Evolutionary conservation across 768 basidiomycete genomes (phyloP), one percentile per base, ranked within the genome.

Genomic region (Rossbeevera mucosa): DNA sequence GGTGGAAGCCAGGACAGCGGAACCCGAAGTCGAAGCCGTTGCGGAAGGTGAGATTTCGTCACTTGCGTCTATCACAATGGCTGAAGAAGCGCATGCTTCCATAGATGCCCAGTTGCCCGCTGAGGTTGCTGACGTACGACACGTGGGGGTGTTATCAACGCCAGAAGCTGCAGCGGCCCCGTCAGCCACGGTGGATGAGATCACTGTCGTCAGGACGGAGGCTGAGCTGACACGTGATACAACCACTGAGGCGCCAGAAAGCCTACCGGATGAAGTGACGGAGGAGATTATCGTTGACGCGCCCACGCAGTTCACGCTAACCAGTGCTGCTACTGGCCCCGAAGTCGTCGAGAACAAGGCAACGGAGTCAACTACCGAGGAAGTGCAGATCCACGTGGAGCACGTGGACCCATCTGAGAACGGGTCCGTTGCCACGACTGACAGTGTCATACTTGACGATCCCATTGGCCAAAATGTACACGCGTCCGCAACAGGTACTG

Each of bases 31-130:
- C 18, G 43, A 33, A 43, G 16, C 14, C 18, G 20, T 33, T 9
- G 42, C 43, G 26, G 45, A 44, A n/a, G 41, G 43, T 14, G 11
- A 12, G 21, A 21, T 8, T 30, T 45, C 11, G 4, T 25, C 44
- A 11, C 30, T 24, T 33, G 7, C n/a, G n/a, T 11, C 41, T 36
- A 18, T 33, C 18, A 16, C 12, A n/a, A 13, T 33, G 3, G 31
- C 16, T 30, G 41, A 47, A 33, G 56, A 49, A 44, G 50, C 36
- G 0, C 44, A 48, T 4, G 20, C 42, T 28, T 40, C 29, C 25
- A 24, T 30, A 25, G 49, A 47, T 44, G 51, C 51, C 49, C 51
- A 43, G 48, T 7, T 24, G 2, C 24, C 51, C 33, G n/a, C 63
- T 42, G 55, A 52, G 20, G 41, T 25, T 51, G 16, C 2, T 20